phyloP scores from a whole-genome alignment of 352 stramenopile genomes.

The Pythium coloratum region DNA sequence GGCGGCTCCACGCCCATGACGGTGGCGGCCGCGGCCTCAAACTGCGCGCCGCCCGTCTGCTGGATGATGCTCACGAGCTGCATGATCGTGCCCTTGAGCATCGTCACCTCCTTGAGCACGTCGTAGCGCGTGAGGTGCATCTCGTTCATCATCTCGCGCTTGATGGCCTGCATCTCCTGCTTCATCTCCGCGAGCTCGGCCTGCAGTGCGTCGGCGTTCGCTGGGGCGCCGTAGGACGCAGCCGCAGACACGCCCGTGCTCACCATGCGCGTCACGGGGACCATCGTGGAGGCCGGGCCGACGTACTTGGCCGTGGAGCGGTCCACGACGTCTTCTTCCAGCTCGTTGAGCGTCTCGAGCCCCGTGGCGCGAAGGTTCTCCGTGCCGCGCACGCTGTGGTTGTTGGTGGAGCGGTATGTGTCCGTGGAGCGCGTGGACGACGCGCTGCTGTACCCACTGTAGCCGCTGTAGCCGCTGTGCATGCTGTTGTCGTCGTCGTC shows the following conservation, averaged over 20 bases:
- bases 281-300: slow-evolving; percentile 32
- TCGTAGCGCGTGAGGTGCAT: slow-evolving; percentile 83
- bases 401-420: slow-evolving; percentile 57
- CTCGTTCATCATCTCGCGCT: slow-evolving; percentile 84
- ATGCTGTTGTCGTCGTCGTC: slow-evolving; percentile 25
- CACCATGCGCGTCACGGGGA: neutral
- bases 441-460: slow-evolving; percentile 24
- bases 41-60: slow-evolving; percentile 22
- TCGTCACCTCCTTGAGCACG: slow-evolving; percentile 78
- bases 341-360: slow-evolving; percentile 58
- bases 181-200: slow-evolving; percentile 64
- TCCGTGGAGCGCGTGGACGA: slow-evolving; percentile 33
- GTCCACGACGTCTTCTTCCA: slow-evolving; percentile 41
- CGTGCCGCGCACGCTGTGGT: slow-evolving; percentile 15
- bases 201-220: slow-evolving; percentile 29
- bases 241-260: neutral
- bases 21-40: slow-evolving; percentile 16
- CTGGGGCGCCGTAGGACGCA: neutral
- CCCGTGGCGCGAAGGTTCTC: slow-evolving; percentile 50
- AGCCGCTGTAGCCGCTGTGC: slow-evolving; percentile 18
- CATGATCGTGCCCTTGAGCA: slow-evolving; percentile 78
- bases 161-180: slow-evolving; percentile 62
- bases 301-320: slow-evolving; percentile 36
- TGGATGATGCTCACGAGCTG: slow-evolving; percentile 50
- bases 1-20: slow-evolving; percentile 18